These are phyloP conservation scores for Myxozyma kluyveri DNA, from an alignment of 805 yeast species.

Conservation along the genomic window DNA sequence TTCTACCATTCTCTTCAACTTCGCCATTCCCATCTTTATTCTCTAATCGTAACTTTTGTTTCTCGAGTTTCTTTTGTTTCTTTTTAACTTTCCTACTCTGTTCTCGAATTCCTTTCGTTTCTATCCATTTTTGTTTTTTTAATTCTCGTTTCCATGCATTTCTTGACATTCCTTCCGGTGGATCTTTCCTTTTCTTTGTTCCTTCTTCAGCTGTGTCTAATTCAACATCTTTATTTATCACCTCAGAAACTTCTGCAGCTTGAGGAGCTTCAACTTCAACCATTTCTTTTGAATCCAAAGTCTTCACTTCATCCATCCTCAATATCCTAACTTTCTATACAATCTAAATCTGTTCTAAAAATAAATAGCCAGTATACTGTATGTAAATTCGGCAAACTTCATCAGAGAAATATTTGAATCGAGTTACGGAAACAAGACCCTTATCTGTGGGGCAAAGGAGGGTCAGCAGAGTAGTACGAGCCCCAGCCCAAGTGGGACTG, in stretches of 20 bases:
- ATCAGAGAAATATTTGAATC: no score
- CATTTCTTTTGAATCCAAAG: no score
- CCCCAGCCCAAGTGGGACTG: no score
- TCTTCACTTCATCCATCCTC: no score
- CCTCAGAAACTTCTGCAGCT: not conserved
- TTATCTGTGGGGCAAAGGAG: no score
- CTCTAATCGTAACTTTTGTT: conserved; percentile 31
- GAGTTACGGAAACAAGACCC: no score
- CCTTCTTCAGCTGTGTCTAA: not conserved
- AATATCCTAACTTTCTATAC: no score
- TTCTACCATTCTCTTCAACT: conserved; percentile 6
- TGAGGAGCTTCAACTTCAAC: not conserved
- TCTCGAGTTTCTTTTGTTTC: conserved; percentile 40
- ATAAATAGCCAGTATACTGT: no score
- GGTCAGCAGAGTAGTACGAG: no score
- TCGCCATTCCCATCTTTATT: conserved; percentile 35
- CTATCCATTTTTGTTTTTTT: conserved; percentile 56
- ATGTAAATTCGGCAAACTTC: no score
- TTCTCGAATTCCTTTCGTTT: conserved; percentile 51
- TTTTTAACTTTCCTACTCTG: conserved; percentile 51
- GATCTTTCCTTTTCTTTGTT: conserved; percentile 19
- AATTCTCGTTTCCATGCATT: conserved; percentile 76
- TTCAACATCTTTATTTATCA: not conserved
- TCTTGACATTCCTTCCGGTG: conserved; percentile 87
- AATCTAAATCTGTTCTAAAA: no score